Evolutionary conservation across 257 asterid species (phyloP).

Genomic region (Plantago ovata): DNA sequence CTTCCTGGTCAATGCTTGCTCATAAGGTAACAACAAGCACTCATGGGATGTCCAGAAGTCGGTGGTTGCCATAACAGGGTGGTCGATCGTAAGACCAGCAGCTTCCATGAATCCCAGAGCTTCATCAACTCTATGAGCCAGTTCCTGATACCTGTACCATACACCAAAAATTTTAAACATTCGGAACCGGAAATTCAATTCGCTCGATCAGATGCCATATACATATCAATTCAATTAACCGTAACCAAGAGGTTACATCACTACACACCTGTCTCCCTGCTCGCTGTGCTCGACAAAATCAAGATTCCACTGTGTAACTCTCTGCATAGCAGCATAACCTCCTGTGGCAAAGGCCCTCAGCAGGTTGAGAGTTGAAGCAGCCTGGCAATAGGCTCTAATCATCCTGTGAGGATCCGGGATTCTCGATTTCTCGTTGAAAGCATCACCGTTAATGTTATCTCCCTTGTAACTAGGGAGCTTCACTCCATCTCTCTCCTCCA

Average conservation of each 20-base stretch:
- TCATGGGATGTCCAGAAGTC: slow-evolving; percentile 91
- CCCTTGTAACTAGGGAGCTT: slow-evolving; percentile 85
- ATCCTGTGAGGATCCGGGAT: slow-evolving; percentile 79
- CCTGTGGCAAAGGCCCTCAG: slow-evolving; percentile 84
- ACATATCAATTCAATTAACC: background rate
- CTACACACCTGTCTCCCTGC: slow-evolving; percentile 75
- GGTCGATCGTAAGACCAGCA: slow-evolving; percentile 74
- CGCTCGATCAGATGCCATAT: background rate
- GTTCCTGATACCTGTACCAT: slow-evolving; percentile 61
- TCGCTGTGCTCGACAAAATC: slow-evolving; percentile 82
- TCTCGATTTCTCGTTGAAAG: slow-evolving; percentile 58
- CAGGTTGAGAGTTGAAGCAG: slow-evolving; percentile 85
- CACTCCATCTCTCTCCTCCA: slow-evolving; percentile 63
- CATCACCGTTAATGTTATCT: slow-evolving; percentile 73
- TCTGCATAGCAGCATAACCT: slow-evolving; percentile 91
- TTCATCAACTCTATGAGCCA: slow-evolving; percentile 88
- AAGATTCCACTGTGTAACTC: slow-evolving; percentile 82
- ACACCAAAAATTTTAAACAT: slow-evolving; percentile 6
- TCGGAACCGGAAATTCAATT: background rate
- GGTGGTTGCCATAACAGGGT: slow-evolving; percentile 74
- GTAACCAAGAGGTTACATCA: background rate
- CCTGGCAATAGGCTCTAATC: slow-evolving; percentile 79
- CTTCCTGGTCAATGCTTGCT: slow-evolving; percentile 69
- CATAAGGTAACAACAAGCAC: slow-evolving; percentile 74
- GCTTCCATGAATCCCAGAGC: slow-evolving; percentile 90